These are phyloP conservation scores for Urochloa ruziziensis DNA, from an alignment of 176 grass and related monocot species.

Conservation along the genomic window DNA sequence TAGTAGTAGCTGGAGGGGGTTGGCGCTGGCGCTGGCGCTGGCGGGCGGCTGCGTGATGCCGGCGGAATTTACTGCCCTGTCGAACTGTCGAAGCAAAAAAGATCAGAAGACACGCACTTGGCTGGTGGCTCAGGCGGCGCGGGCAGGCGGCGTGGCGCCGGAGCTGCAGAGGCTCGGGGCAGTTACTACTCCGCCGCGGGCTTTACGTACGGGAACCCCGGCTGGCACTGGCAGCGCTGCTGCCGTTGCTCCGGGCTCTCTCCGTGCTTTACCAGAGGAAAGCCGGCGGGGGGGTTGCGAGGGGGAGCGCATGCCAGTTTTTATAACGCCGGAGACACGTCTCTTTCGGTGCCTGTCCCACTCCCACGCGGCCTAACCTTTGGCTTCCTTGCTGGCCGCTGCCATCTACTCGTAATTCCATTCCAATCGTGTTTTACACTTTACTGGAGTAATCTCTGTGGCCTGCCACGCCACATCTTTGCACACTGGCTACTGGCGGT, in stretches of 20 bases:
- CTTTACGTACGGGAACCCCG: conserved; percentile 11
- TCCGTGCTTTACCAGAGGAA: too few species aligned
- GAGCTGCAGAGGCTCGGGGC: background rate
- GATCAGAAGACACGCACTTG: background rate
- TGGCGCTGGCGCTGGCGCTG: too few species aligned
- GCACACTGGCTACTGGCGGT: background rate
- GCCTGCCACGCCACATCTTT: background rate
- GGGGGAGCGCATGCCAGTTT: background rate
- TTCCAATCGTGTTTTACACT: background rate
- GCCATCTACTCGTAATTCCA: background rate
- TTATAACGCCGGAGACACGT: conserved; percentile 9
- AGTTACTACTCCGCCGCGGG: conserved; percentile 6
- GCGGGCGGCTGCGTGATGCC: background rate
- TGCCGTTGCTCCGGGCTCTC: too few species aligned
- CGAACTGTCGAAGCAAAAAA: background rate
- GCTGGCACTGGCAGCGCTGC: too few species aligned
- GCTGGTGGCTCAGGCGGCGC: background rate
- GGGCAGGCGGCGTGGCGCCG: background rate
- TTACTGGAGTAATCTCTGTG: background rate
- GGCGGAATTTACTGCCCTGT: conserved; percentile 25
- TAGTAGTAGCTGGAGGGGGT: too few species aligned
- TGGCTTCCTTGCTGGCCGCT: background rate
- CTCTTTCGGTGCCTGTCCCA: background rate
- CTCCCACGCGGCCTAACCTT: background rate
- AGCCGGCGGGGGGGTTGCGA: too few species aligned